Base-by-base conservation (phyloP, 805 yeast species). In the Hermanozyma aechmeae region DNA sequence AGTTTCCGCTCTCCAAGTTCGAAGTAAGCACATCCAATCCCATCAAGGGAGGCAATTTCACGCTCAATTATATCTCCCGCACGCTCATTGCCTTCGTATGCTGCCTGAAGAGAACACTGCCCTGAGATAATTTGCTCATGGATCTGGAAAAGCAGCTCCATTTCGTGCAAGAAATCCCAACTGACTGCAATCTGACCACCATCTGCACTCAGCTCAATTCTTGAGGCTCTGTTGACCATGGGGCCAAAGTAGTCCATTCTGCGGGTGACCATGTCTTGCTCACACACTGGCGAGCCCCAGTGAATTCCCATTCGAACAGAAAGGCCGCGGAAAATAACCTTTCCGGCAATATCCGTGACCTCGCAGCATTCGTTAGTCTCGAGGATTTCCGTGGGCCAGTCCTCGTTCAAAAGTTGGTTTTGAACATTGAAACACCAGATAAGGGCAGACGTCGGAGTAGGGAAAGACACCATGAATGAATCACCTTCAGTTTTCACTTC, bases 241-340 rank as follows among this genome's bases (percentile, higher is more conserved):
- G 99, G 98, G 0, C 99, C 99, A 45, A 92, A 81, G 55, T 92
- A 92, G 58, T 92, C 99, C 98, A 92, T 92, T 61, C 99, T 76
- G 42, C 86, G 75, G 0, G 98, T 92, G 30, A 87, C 87, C 35
- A 89, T 79, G 60, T 92, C 99, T 6, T 80, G 72, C 53, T 92
- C 99, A 46, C 94, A 84, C 24, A 89, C 96, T 0, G 99, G 97
- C 1, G 80, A 68, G 38, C 99, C 99, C 95, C 97, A 92, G 53
- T 92, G 97, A 24, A 85, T 73, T 36, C 99, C 99, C 97, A 92
- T 92, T 48, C 99, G 72, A 7, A 92, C 99, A 1, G 94, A 81
- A 25, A 92, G 59, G 2, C 99, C 99, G 33, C 92, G 65, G 56
- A 79, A 92, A 7, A 92, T 71, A 3, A 74, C 50, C 21, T 64